Percentiles rank a stretch among this genome's conserved stretches.
These are phyloP conservation scores for Ambrosiella xylebori DNA, from an alignment of 2,329 filamentous ascomycete genomes.

Conservation along the genomic window DNA sequence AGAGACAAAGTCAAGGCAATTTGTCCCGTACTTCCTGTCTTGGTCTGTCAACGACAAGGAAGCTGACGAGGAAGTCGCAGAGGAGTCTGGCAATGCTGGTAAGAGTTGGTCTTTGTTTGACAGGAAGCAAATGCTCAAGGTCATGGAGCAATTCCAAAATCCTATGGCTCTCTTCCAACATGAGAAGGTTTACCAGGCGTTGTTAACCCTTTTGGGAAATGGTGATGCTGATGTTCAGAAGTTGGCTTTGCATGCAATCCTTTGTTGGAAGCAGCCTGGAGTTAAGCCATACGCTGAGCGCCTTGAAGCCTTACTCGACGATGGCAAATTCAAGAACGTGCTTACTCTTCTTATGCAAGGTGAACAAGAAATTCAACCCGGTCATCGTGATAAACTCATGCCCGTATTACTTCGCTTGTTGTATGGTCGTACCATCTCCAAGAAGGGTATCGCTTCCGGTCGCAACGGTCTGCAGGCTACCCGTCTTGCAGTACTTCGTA, in stretches of 20 bases:
- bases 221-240: slow-evolving; percentile 85
- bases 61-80: slow-evolving; percentile 18
- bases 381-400: slow-evolving; percentile 59
- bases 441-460: slow-evolving; percentile 58
- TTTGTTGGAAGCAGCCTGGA: slow-evolving; percentile 72
- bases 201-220: slow-evolving; percentile 64
- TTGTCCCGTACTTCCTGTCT: slow-evolving; percentile 72
- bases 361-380: slow-evolving; percentile 52
- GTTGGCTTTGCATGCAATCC: slow-evolving; percentile 62
- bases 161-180: slow-evolving; percentile 68
- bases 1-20: slow-evolving; percentile 67
- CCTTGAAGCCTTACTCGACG: slow-evolving; percentile 72
- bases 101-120: slow-evolving; percentile 57
- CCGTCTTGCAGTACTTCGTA: slow-evolving; percentile 63
- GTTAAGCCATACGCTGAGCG: slow-evolving; percentile 71
- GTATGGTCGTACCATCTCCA: slow-evolving; percentile 76
- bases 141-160: slow-evolving; percentile 77
- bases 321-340: slow-evolving; percentile 82
- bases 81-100: slow-evolving; percentile 23
- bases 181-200: slow-evolving; percentile 55
- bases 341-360: slow-evolving; percentile 74
- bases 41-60: slow-evolving; percentile 49
- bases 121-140: slow-evolving; percentile 61
- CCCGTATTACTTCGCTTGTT: slow-evolving; percentile 73
- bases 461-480: slow-evolving; percentile 68